These are phyloP conservation scores for Metroxylon sagu DNA, from an alignment of 176 grass and related monocot species.

Conservation along the genomic window DNA sequence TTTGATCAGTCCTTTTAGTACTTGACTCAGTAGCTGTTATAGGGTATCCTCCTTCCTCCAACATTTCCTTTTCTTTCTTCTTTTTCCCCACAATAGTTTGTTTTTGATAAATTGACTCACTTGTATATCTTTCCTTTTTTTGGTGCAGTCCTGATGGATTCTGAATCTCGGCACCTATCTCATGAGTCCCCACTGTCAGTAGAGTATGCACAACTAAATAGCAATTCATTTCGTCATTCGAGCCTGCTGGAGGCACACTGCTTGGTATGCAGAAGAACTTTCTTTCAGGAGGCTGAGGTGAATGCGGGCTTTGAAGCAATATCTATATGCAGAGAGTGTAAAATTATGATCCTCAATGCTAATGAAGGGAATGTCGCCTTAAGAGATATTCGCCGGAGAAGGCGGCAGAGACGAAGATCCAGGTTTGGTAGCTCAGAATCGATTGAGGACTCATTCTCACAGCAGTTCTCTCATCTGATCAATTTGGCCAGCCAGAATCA, in stretches of 20 bases:
- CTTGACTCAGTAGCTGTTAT: no score
- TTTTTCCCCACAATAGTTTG: no score
- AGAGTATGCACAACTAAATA: no score
- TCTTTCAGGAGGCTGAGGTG: slow-evolving; percentile 55
- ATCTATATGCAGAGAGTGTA: slow-evolving; percentile 69
- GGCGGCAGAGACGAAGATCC: slow-evolving; percentile 18
- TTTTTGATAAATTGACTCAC: no score
- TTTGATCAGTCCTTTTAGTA: no score
- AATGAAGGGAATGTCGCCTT: slow-evolving; percentile 18
- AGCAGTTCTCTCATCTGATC: slow-evolving; percentile 53
- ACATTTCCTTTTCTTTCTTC: no score
- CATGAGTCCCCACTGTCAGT: no score
- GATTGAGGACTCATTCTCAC: slow-evolving; percentile 41
- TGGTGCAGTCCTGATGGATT: no score
- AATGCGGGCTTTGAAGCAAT: slow-evolving; percentile 68
- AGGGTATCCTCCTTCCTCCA: no score
- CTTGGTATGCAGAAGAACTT: slow-evolving; percentile 62
- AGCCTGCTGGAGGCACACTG: slow-evolving; percentile 42
- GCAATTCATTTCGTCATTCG: background rate
- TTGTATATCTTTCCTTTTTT: no score
- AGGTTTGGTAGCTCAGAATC: slow-evolving; percentile 28
- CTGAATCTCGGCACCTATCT: no score
- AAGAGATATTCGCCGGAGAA: slow-evolving; percentile 18
- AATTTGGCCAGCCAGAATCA: slow-evolving; percentile 57
- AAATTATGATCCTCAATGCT: slow-evolving; percentile 34